Conservation (phyloP, 106 monocot genomes). For the Dioscorea dumetorum region DNA sequence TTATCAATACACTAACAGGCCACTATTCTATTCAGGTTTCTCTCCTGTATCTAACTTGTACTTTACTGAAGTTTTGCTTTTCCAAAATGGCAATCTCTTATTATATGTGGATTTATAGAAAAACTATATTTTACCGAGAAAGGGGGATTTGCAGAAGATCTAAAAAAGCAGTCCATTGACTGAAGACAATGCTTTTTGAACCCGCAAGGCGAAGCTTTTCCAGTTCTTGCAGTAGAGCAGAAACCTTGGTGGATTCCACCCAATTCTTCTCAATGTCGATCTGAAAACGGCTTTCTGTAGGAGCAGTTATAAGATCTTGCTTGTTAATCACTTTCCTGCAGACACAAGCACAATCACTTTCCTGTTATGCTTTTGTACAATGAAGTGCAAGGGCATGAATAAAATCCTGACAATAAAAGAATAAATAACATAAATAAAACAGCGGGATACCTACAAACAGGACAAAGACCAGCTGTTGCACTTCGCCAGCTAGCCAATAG, state of each 20-base stretch:
- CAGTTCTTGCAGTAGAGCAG: constrained; percentile 65
- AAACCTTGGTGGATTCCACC: constrained; percentile 89
- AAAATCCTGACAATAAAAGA: background rate
- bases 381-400: background rate
- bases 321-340: constrained; percentile 49
- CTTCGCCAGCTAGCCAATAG: constrained; percentile 79
- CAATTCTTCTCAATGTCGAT: constrained; percentile 88
- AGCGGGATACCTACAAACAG: constrained; percentile 72
- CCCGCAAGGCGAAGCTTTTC: constrained; percentile 47
- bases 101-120: background rate
- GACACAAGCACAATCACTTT: background rate
- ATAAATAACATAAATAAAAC: background rate
- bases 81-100: too few relatives aligned
- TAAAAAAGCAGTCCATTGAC: constrained; percentile 98
- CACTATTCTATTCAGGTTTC: too few relatives aligned
- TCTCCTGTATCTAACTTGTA: too few relatives aligned
- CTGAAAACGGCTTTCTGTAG: constrained; percentile 59
- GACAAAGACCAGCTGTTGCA: constrained; percentile 59
- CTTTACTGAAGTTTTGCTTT: too few relatives aligned
- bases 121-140: constrained; percentile 43
- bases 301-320: constrained; percentile 85
- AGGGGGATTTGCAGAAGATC: constrained; percentile 90
- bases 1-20: too few relatives aligned
- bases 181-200: constrained; percentile 96
- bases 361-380: background rate